These are phyloP conservation scores for Crucibulum laeve DNA, from an alignment of 768 basidiomycete species.

Conservation along the genomic window DNA sequence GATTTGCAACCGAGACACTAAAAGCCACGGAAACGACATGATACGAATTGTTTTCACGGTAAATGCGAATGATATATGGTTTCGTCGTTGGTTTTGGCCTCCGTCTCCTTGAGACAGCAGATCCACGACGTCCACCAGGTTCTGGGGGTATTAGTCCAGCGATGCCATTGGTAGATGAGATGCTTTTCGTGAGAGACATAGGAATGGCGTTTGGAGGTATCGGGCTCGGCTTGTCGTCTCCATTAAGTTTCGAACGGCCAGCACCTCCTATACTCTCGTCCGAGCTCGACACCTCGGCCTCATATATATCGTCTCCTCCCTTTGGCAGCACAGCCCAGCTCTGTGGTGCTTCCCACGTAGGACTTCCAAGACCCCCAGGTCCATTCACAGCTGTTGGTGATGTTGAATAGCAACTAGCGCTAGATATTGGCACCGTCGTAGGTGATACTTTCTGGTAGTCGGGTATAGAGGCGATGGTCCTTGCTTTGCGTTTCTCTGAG, in stretches of 20 bases:
- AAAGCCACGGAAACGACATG: conserved; percentile 65
- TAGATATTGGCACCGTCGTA: conserved; percentile 28
- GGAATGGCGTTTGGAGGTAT: too few relatives aligned
- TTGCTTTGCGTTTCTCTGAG: conserved; percentile 19
- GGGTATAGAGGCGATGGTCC: conserved; percentile 10
- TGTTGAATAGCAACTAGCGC: conserved; percentile 1
- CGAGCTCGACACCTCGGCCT: conserved; percentile 22
- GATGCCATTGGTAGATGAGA: too few relatives aligned
- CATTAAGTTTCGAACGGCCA: conserved; percentile 1
- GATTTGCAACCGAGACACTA: conserved; percentile 60
- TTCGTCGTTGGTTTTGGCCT: too few relatives aligned
- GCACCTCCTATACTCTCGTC: conserved; percentile 19
- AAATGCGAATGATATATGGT: conserved; percentile 68
- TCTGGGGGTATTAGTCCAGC: too few relatives aligned
- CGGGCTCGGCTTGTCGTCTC: too few relatives aligned
- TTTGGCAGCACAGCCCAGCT: conserved; percentile 62
- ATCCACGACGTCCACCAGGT: too few relatives aligned
- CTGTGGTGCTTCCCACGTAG: conserved; percentile 66
- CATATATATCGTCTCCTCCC: conserved; percentile 13
- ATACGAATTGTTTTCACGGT: conserved; percentile 67
- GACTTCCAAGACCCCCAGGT: conserved; percentile 15
- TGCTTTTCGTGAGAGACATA: too few relatives aligned
- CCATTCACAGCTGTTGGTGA: background rate
- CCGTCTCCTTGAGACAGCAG: too few relatives aligned
- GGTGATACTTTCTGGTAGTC: conserved; percentile 46